A percentile compares a stretch with the other conserved stretches of the same genome.
These are phyloP conservation scores for Teratosphaeria pseudoeucalypti DNA, from an alignment of 2,329 filamentous ascomycete genomes.

Conservation along the genomic window DNA sequence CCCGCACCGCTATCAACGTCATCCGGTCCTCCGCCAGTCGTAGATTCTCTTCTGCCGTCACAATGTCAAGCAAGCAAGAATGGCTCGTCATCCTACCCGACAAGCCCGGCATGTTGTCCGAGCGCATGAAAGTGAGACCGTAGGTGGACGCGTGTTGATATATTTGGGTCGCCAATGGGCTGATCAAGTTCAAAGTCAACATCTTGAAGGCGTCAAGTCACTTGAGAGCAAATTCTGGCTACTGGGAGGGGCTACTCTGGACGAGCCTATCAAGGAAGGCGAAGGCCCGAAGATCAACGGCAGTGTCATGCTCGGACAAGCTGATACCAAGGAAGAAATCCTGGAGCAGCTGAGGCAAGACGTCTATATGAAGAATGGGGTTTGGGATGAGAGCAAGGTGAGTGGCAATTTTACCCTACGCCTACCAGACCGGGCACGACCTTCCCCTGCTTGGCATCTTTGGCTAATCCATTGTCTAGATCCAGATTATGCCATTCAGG, in stretches of 20 bases:
- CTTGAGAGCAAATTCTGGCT: conserved; percentile 47
- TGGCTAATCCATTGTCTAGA: conserved; percentile 12
- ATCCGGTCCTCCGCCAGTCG: not conserved
- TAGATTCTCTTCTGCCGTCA: conserved; percentile 12
- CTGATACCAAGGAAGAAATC: conserved; percentile 59
- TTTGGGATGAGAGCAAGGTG: conserved; percentile 59
- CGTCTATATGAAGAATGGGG: conserved; percentile 58
- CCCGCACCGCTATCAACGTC: not conserved
- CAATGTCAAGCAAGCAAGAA: conserved; percentile 32
- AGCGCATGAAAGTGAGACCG: conserved; percentile 33
- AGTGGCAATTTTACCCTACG: not conserved
- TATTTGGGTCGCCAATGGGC: not conserved
- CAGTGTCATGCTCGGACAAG: conserved; percentile 58
- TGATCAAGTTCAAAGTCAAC: conserved; percentile 27
- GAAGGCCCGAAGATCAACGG: conserved; percentile 62
- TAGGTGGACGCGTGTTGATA: conserved; percentile 12
- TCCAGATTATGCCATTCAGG: conserved; percentile 40
- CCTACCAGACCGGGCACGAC: not conserved
- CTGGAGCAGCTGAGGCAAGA: conserved; percentile 57
- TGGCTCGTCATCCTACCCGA: conserved; percentile 44
- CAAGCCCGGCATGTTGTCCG: conserved; percentile 29
- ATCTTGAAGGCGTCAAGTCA: conserved; percentile 48
- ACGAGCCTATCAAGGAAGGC: conserved; percentile 52
- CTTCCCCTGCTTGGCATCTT: not conserved
- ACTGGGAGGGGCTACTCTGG: conserved; percentile 60